Evolutionary conservation across 495 filamentous ascomycete species (phyloP), one percentile per base, ranked within the genome.

Genomic region (Lindgomyces ingoldianus): DNA sequence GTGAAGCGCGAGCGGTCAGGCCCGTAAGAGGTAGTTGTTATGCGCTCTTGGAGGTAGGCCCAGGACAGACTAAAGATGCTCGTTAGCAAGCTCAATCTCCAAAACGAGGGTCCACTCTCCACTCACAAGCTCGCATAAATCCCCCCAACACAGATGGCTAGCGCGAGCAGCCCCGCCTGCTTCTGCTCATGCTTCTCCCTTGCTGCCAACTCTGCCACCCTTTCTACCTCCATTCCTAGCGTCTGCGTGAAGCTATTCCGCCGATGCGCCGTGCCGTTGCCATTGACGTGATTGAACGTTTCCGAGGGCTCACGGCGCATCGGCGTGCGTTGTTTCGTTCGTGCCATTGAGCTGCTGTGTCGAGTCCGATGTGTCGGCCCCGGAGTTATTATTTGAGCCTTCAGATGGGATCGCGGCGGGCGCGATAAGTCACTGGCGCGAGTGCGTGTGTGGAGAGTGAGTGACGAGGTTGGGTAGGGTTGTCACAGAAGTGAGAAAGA

Each of bases 91-190:
- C 6, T 24, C 44, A 18, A 24, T 4, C 18, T 19, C 44, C 33
- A 39, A 14, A 47, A 39, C 4, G 1, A 19, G 56, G 39, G 14
- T n/a, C n/a, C n/a, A n/a, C n/a, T n/a, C n/a, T n/a, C 21, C 1
- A 48, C 88, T 71, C 85, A 97, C 94, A 98, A 98, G 44, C 91
- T 93, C 36, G 85, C 89, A 73, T 98, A 98, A 64, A 98, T 98
- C 50, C 94, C 94, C 21, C 87, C 88, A 22, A 96, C 90, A 70
- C 92, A 95, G 59, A 96, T 84, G 46, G 90, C 74, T 51, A 98
- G 85, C 72, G 96, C 88, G 73, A 85, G 75, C 45, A 90, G 55
- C 8, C 84, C 83, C 10, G 84, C 78, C 60, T 76, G 70, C 70
- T 79, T 56, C 77, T 77, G 57, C 41, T 74, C 69, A 26, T 21